Evolutionary conservation across 2,329 filamentous ascomycete genomes (phyloP).

Genomic region (Magnaporthiopsis incrustans): DNA sequence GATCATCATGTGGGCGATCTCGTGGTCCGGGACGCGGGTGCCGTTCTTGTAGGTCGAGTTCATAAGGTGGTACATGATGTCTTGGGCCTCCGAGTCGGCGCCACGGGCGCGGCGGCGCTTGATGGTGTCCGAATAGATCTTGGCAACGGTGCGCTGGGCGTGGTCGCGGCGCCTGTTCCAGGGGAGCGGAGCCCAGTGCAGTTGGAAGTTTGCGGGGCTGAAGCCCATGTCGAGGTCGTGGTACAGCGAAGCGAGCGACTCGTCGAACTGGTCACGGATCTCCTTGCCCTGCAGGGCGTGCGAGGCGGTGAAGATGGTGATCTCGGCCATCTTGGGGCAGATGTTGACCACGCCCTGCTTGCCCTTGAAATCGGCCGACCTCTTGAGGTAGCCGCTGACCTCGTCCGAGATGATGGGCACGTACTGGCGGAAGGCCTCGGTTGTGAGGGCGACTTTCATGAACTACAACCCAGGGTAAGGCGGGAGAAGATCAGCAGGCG

Average conservation of each 20-base stretch:
- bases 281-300: slow-evolving; percentile 69
- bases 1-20: slow-evolving; percentile 82
- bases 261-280: slow-evolving; percentile 62
- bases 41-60: slow-evolving; percentile 69
- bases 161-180: slow-evolving; percentile 65
- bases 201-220: slow-evolving; percentile 72
- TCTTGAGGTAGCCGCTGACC: slow-evolving; percentile 55
- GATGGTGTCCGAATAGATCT: slow-evolving; percentile 69
- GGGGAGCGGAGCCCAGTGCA: slow-evolving; percentile 71
- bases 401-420: slow-evolving; percentile 66
- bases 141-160: slow-evolving; percentile 66
- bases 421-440: slow-evolving; percentile 55
- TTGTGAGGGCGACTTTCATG: slow-evolving; percentile 63
- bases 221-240: slow-evolving; percentile 78
- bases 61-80: slow-evolving; percentile 81
- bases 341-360: slow-evolving; percentile 55
- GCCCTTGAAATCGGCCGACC: slow-evolving; percentile 48
- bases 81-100: slow-evolving; percentile 36
- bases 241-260: slow-evolving; percentile 67
- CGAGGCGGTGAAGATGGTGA: slow-evolving; percentile 76
- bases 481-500: slow-evolving; percentile 6
- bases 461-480: slow-evolving; percentile 34
- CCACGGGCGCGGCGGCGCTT: slow-evolving; percentile 42
- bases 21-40: slow-evolving; percentile 58
- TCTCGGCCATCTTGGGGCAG: slow-evolving; percentile 59